phyloP scores from a whole-genome alignment of 2,329 filamentous ascomycete genomes.

The Colletotrichum sojae region DNA sequence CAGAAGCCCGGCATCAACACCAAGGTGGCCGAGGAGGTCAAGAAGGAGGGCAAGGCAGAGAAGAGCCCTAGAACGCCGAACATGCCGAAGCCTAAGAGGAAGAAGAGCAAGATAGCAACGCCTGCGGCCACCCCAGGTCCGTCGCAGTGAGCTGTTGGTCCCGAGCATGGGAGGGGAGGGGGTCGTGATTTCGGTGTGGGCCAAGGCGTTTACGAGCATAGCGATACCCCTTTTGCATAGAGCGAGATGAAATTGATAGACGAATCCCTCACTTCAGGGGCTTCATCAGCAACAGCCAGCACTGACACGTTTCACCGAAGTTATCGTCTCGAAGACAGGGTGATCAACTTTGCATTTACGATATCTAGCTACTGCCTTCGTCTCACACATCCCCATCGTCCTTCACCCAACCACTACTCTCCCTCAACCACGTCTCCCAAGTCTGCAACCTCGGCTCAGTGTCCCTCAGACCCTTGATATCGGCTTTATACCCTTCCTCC shows the following conservation, averaged over 20 bases:
- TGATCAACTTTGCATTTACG: no score
- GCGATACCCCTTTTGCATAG: conserved; percentile 36
- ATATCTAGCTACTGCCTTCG: neutral
- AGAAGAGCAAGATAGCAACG: conserved; percentile 61
- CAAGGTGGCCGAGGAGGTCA: conserved; percentile 56
- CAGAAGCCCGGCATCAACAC: conserved; percentile 54
- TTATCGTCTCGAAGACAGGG: no score
- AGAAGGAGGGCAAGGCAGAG: conserved; percentile 62
- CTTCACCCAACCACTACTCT: conserved; percentile 43
- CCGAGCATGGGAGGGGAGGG: neutral
- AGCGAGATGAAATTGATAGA: neutral
- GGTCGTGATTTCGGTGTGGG: neutral
- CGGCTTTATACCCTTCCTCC: conserved; percentile 27
- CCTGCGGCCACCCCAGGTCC: conserved; percentile 32
- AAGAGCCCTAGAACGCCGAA: conserved; percentile 60
- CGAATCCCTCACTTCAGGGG: no score
- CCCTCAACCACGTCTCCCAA: conserved; percentile 43
- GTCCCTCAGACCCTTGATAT: conserved; percentile 24
- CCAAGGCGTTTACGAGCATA: conserved; percentile 25
- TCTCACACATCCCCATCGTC: neutral
- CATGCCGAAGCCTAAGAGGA: conserved; percentile 60
- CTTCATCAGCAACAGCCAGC: no score
- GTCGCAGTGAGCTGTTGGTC: conserved; percentile 7
- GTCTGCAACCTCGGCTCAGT: conserved; percentile 37
- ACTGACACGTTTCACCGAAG: no score